These are phyloP conservation scores for Neonectria faginata DNA, from an alignment of 2,329 filamentous ascomycete species.

Conservation along the genomic window DNA sequence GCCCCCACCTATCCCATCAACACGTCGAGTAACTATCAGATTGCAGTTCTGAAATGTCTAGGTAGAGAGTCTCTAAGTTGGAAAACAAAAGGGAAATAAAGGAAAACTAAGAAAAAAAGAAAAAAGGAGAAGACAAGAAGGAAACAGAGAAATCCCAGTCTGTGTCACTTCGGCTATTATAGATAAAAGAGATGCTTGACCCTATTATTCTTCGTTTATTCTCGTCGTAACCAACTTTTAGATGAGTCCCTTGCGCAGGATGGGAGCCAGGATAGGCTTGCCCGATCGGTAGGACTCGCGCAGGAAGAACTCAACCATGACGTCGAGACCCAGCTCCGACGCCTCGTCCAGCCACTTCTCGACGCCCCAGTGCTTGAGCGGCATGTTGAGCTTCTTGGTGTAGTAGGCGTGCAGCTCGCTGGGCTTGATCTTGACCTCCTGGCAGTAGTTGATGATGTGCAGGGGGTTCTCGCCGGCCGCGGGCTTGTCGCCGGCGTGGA, in stretches of 20 bases:
- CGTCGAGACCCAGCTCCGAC: slow-evolving; percentile 6
- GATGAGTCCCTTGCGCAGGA: neutral
- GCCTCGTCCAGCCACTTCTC: slow-evolving; percentile 10
- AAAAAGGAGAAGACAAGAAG: neutral
- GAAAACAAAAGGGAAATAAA: neutral
- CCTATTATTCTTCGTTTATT: neutral
- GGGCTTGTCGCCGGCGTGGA: neutral
- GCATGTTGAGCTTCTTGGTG: slow-evolving; percentile 4
- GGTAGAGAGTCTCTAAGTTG: neutral
- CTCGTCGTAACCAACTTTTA: neutral
- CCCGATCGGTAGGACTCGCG: slow-evolving; percentile 4
- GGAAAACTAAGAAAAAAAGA: neutral
- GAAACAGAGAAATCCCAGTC: neutral
- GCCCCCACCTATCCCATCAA: neutral
- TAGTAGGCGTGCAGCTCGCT: slow-evolving; percentile 5
- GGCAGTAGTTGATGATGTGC: slow-evolving; percentile 9
- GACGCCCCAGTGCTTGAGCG: slow-evolving; percentile 7
- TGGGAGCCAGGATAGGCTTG: neutral
- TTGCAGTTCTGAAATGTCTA: neutral
- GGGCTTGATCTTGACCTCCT: slow-evolving; percentile 8
- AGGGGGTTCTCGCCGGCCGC: neutral
- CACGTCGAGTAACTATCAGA: neutral
- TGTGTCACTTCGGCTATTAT: neutral
- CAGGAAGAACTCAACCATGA: slow-evolving; percentile 8
- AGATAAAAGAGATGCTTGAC: neutral